Base-by-base conservation (phyloP, 2,329 filamentous ascomycete species). In the Colletotrichum scovillei region DNA sequence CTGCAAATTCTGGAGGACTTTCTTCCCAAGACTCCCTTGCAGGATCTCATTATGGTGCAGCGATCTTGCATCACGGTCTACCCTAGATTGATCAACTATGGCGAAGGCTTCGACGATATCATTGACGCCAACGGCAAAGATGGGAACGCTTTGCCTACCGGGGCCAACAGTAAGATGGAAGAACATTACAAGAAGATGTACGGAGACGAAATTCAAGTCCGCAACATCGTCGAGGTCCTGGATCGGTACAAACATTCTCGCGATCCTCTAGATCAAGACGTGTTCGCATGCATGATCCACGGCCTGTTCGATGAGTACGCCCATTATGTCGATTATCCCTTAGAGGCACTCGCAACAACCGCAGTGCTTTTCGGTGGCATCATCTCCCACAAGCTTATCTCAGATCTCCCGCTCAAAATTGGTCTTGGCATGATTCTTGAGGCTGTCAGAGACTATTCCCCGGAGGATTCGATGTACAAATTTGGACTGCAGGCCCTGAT, bases 121-220 rank as follows among this genome's bases (percentile, higher is more conserved):
- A 95, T 99, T 76, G 94, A 98, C 78, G 88, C 89, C 11, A 98
- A 97, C 79, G 93, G 95, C 57, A 90, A 91, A 77, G 90, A 92
- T 24, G 92, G 94, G n/a, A 97, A 98, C 78, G 88, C 90, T 1
- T 88, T 99, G 1, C 93, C 95, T 0, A 87, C 90, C 24, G 91
- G 92, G 26, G 94, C 96, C 67, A 95, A 97, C 77, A 91, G 90
- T 76, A 94, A 95, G 81, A 99, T 99, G 97, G 95, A 98, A 79
- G 95, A 98, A 76, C 92, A 98, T 75, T 99, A 98, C 82, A 98
- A 98, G 83, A 94, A 94, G 79, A 98, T 99, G 95, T 99, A 99
- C 81, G 94, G 94, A 76, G 93, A 94, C 76, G 95, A 98, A 76
- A 91, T 95, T 24, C 93, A 96, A 75, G 94, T 98, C 22, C 91